A percentile compares a stretch with the other conserved stretches of the same genome.
These are phyloP conservation scores for Omphalotus olearius DNA, from an alignment of 1,284 basidiomycete genomes.

Conservation along the genomic window DNA sequence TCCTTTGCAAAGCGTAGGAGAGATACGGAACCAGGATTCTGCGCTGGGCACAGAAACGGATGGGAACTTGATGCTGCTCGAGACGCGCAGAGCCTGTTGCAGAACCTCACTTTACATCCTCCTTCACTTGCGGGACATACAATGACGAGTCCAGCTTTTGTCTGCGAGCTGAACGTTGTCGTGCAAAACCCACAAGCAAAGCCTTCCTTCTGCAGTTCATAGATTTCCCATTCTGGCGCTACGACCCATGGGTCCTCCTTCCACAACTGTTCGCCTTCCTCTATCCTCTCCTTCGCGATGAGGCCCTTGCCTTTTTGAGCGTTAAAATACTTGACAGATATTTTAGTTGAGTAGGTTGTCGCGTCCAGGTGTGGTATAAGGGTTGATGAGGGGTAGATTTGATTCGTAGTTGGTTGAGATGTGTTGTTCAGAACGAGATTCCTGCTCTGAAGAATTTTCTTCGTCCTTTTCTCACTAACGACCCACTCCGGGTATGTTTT, in stretches of 20 bases:
- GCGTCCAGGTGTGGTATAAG: conserved; percentile 65
- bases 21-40: conserved; percentile 64
- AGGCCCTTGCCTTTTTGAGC: conserved; percentile 80
- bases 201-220: conserved; percentile 55
- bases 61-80: conserved; percentile 57
- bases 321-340: conserved; percentile 68
- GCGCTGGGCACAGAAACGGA: conserved; percentile 68
- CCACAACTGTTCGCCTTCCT: conserved; percentile 75
- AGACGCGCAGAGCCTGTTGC: conserved; percentile 70
- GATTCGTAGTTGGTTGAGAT: conserved; percentile 12
- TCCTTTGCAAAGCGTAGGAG: conserved; percentile 59
- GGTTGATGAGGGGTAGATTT: conserved; percentile 54
- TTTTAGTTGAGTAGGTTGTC: conserved; percentile 55
- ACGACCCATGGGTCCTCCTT: conserved; percentile 75
- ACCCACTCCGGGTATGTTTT: conserved; percentile 60
- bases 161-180: conserved; percentile 45
- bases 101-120: conserved; percentile 67
- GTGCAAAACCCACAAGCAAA: conserved; percentile 65
- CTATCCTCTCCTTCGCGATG: conserved; percentile 64
- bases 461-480: conserved; percentile 78
- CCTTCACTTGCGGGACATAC: conserved; percentile 43
- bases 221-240: conserved; percentile 73
- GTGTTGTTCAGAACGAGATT: conserved; percentile 38
- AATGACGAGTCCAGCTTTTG: conserved; percentile 41
- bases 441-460: conserved; percentile 62